Conservation (phyloP, 345 rosid genomes). For the Citrus reticulata region DNA sequence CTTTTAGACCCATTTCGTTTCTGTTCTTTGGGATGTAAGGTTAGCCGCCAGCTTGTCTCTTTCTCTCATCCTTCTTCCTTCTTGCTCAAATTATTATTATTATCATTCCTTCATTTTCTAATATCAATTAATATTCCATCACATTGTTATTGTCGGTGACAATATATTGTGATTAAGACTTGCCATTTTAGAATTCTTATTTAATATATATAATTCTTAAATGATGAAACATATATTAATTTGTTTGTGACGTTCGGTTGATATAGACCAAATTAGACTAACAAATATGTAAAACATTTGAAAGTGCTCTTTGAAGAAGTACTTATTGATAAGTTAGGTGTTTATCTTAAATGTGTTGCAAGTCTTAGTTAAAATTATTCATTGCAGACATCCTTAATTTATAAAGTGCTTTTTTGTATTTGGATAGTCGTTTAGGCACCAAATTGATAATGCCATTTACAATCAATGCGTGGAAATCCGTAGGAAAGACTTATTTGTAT, state of each 20-base stretch:
- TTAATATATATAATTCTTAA: neutral
- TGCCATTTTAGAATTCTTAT: neutral
- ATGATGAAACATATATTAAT: neutral
- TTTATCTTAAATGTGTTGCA: neutral
- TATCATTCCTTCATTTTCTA: neutral
- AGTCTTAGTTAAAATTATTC: neutral
- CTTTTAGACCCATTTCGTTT: conserved; percentile 32
- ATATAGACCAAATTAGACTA: neutral
- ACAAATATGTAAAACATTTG: neutral
- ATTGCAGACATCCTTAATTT: neutral
- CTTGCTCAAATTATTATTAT: neutral
- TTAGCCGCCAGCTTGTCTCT: neutral
- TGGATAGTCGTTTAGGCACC: neutral
- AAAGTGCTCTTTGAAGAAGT: neutral
- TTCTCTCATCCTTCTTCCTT: neutral
- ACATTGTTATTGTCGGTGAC: neutral
- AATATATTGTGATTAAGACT: neutral
- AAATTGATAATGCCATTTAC: neutral
- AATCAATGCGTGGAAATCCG: too few species aligned
- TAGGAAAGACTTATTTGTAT: too few species aligned
- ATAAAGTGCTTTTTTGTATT: neutral
- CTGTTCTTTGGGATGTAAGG: conserved; percentile 47
- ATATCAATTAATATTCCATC: neutral
- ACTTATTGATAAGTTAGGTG: too few species aligned
- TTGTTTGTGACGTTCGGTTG: neutral